Evolutionary conservation across 768 basidiomycete species (phyloP).

Genomic region (Lentinula aciculospora): DNA sequence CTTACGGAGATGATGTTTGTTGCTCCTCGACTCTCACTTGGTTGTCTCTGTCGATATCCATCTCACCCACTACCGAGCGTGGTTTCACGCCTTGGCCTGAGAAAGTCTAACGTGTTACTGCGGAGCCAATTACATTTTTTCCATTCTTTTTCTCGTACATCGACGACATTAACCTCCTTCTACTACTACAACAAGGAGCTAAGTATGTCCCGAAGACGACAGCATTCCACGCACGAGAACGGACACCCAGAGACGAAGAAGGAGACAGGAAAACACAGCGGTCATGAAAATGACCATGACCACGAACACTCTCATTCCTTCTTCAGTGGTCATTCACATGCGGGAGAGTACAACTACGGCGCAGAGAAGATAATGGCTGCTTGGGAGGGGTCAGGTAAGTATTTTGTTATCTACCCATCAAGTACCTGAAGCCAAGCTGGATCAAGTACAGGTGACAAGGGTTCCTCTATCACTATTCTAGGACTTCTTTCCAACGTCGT

Average conservation of each 20-base stretch:
- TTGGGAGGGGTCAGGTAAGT: slow-evolving; percentile 58
- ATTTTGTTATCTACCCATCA: neutral
- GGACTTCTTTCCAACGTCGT: slow-evolving; percentile 81
- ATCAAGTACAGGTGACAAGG: slow-evolving; percentile 58
- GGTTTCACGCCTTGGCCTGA: neutral
- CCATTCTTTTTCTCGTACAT: neutral
- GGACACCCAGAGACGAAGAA: neutral
- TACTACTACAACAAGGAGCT: neutral
- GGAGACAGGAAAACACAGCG: slow-evolving; percentile 9
- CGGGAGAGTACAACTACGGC: slow-evolving; percentile 51
- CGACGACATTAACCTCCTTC: neutral
- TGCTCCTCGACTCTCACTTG: neutral
- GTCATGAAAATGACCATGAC: slow-evolving; percentile 17
- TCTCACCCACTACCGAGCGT: neutral
- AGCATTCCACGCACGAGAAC: slow-evolving; percentile 2
- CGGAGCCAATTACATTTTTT: neutral
- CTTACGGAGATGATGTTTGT: neutral
- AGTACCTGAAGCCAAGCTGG: neutral
- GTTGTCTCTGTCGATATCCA: neutral
- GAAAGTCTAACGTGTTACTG: slow-evolving; percentile 1
- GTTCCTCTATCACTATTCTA: slow-evolving; percentile 78
- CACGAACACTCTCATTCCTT: slow-evolving; percentile 49
- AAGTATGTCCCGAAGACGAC: neutral
- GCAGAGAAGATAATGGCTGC: slow-evolving; percentile 67
- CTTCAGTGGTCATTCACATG: slow-evolving; percentile 56